Percentiles rank a stretch among this genome's conserved stretches.
phyloP scores from a whole-genome alignment of 2,329 filamentous ascomycete genomes.

The Xylaria sp. region DNA sequence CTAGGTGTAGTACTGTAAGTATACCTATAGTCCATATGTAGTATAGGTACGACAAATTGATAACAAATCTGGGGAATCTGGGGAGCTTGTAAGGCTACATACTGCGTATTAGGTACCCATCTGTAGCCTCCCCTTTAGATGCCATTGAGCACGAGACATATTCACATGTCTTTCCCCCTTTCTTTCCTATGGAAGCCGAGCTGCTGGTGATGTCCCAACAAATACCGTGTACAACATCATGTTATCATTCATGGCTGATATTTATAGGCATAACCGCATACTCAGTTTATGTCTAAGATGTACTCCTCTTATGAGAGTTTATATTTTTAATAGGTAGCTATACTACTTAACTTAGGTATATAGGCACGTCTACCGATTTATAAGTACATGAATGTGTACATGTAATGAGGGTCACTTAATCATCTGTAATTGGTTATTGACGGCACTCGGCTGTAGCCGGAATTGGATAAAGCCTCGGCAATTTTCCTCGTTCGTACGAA shows the following conservation, averaged over 20 bases:
- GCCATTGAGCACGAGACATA: background rate
- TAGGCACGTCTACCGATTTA: background rate
- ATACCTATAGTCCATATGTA: no score
- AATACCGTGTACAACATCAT: conserved; percentile 2
- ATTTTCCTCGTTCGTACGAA: background rate
- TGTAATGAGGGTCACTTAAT: no score
- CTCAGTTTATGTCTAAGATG: no score
- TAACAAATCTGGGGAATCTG: conserved; percentile 20
- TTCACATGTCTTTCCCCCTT: conserved; percentile 17
- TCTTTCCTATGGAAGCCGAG: background rate
- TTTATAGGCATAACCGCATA: background rate
- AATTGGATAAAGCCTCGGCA: conserved; percentile 37
- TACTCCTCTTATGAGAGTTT: no score
- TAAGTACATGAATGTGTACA: background rate
- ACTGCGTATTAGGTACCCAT: background rate
- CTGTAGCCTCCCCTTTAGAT: no score
- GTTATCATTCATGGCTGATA: background rate
- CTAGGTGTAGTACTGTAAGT: background rate
- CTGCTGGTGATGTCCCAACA: background rate
- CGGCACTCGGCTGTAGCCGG: conserved; percentile 30
- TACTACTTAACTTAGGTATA: no score
- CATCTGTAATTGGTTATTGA: background rate
- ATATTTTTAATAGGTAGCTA: no score
- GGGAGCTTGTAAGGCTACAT: background rate
- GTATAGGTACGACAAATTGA: background rate